phyloP scores from a whole-genome alignment of 2,329 filamentous ascomycete genomes.

The Colletotrichum chlorophyti region DNA sequence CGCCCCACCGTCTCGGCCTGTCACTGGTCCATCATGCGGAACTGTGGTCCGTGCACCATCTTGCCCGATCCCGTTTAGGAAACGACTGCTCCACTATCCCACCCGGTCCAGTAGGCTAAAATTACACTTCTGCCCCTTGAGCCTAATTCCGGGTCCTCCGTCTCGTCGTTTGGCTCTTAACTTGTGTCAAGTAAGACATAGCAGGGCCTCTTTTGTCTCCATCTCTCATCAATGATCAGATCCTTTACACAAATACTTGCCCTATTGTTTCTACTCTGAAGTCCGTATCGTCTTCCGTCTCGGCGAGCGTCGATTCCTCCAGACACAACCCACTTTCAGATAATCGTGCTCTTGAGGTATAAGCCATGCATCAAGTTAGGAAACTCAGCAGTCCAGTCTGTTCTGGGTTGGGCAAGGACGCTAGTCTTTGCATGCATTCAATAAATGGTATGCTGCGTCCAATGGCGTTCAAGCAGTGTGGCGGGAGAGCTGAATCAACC shows the following conservation, averaged over 20 bases:
- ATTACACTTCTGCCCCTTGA: no score
- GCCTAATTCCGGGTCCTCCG: no score
- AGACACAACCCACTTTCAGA: no score
- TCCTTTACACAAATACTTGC: no score
- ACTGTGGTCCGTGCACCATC: neutral
- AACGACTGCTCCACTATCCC: no score
- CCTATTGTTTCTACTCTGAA: no score
- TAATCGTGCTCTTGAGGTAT: neutral
- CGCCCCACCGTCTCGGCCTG: neutral
- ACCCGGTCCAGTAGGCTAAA: neutral
- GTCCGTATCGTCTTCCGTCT: no score
- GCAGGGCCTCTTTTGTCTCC: no score
- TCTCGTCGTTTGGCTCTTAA: no score
- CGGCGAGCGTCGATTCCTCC: no score
- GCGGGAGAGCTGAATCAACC: slow-evolving; percentile 5
- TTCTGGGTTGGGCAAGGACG: neutral
- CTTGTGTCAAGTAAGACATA: no score
- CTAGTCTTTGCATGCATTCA: slow-evolving; percentile 11
- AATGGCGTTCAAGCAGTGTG: slow-evolving; percentile 4
- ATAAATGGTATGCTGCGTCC: slow-evolving; percentile 8
- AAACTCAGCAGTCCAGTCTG: neutral
- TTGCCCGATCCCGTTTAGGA: neutral
- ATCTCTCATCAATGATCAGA: no score
- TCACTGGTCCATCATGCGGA: slow-evolving; percentile 9
- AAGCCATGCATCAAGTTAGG: neutral